Percentiles rank a stretch among this genome's conserved stretches.
Evolutionary conservation across 176 grass and related monocot genomes (phyloP).

Genomic region (Rhynchospora tenuis): DNA sequence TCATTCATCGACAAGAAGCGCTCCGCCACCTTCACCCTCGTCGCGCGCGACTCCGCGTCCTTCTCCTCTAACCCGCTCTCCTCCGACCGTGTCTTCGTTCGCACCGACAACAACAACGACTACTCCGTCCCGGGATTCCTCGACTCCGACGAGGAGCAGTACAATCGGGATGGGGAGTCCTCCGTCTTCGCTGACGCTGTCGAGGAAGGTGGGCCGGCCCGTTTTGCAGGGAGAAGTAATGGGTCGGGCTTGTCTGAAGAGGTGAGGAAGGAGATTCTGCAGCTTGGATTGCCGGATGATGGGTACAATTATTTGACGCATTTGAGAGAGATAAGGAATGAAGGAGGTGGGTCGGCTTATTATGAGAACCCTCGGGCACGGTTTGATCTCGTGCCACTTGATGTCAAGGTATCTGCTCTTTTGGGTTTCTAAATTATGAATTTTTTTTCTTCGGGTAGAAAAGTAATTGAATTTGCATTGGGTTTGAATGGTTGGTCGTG

Average conservation of each 20-base stretch:
- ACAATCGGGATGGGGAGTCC: not conserved
- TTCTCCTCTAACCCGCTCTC: slow-evolving; percentile 16
- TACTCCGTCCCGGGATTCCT: slow-evolving; percentile 62
- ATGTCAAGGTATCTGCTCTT: slow-evolving; percentile 63
- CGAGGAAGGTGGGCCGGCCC: slow-evolving; percentile 4
- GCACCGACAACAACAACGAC: slow-evolving; percentile 65
- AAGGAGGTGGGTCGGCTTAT: slow-evolving; percentile 56
- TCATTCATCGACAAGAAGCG: slow-evolving; percentile 53
- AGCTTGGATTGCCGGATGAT: slow-evolving; percentile 87
- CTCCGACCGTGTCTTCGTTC: slow-evolving; percentile 72
- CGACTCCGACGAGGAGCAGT: slow-evolving; percentile 23
- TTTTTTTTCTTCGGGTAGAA: not conserved
- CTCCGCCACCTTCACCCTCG: slow-evolving; percentile 77
- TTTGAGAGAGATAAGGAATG: slow-evolving; percentile 78
- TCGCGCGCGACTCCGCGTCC: slow-evolving; percentile 55
- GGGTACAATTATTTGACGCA: slow-evolving; percentile 92
- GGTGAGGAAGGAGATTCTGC: slow-evolving; percentile 72
- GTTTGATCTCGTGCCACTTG: slow-evolving; percentile 52
- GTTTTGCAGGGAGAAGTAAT: not conserved
- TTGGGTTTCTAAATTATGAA: not conserved
- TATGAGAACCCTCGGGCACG: slow-evolving; percentile 41
- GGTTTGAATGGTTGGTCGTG: not conserved
- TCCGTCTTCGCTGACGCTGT: slow-evolving; percentile 35
- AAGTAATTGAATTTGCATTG: not conserved
- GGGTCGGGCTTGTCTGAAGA: slow-evolving; percentile 25